Percentiles rank a stretch among this genome's conserved stretches.
Conservation (phyloP, 1,284 basidiomycete species). For the Boletellus dicymbophilus region DNA sequence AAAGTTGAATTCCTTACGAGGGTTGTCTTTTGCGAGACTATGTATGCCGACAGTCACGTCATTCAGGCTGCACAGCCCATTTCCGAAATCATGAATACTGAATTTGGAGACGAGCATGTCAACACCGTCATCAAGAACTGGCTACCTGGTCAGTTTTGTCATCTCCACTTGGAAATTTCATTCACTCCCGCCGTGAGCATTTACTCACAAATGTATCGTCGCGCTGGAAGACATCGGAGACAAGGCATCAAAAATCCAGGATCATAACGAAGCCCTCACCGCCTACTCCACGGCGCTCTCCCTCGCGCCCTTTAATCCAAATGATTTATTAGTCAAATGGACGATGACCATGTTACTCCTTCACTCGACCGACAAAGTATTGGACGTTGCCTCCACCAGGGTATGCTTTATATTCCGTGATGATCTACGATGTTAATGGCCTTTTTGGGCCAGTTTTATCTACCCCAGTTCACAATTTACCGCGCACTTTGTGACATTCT, state of each 20-base stretch:
- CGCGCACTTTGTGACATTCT: background rate
- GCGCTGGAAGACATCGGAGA: background rate
- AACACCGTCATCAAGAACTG: background rate
- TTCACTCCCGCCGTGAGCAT: background rate
- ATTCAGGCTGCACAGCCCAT: constrained; percentile 1
- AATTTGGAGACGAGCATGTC: background rate
- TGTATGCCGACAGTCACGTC: background rate
- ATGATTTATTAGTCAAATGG: background rate
- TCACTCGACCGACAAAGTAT: background rate
- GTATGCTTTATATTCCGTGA: background rate
- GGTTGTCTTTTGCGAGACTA: constrained; percentile 5
- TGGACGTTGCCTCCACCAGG: background rate
- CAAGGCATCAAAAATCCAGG: background rate
- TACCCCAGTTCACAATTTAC: background rate
- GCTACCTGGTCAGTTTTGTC: background rate
- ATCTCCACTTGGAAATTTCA: background rate
- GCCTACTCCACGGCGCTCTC: background rate
- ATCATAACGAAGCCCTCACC: background rate
- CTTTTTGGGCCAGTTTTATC: background rate
- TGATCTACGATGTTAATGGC: background rate
- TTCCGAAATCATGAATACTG: background rate
- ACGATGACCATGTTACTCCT: background rate
- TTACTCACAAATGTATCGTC: background rate
- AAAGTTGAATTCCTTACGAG: background rate
- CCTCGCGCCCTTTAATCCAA: background rate